These are phyloP conservation scores for Solanum sitiens DNA, from an alignment of 257 asterid species.

Conservation along the genomic window DNA sequence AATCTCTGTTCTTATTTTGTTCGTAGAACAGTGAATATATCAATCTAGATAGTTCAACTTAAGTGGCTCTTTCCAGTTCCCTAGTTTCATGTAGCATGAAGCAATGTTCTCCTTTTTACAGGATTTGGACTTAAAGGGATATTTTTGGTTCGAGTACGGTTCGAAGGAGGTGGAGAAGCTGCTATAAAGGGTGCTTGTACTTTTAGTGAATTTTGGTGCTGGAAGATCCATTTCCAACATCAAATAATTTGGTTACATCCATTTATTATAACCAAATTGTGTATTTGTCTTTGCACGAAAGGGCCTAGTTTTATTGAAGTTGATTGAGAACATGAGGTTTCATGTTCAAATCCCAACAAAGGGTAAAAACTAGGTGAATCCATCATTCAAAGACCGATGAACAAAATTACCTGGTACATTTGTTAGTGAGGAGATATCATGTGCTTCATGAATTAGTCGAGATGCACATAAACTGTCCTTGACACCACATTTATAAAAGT, in stretches of 20 bases:
- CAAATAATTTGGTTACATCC: neutral
- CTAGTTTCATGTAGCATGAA: neutral
- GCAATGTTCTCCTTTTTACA: neutral
- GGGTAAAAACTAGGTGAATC: neutral
- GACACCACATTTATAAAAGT: too few species aligned
- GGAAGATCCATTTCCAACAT: neutral
- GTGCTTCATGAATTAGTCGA: neutral
- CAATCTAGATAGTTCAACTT: neutral
- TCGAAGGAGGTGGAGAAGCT: neutral
- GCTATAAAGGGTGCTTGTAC: neutral
- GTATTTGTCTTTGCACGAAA: neutral
- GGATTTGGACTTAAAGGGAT: neutral
- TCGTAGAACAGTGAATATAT: neutral
- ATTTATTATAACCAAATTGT: neutral
- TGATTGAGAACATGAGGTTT: neutral
- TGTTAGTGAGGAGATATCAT: neutral
- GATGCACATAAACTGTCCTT: neutral
- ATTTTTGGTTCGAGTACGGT: neutral
- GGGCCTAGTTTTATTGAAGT: neutral
- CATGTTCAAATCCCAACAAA: neutral
- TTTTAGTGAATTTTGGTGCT: neutral
- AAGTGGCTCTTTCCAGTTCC: neutral
- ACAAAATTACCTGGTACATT: neutral
- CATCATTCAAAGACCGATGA: neutral
- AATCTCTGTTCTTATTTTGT: neutral